These are phyloP conservation scores for Triticum turgidum DNA, from an alignment of 176 grass and related monocot species.

Conservation along the genomic window DNA sequence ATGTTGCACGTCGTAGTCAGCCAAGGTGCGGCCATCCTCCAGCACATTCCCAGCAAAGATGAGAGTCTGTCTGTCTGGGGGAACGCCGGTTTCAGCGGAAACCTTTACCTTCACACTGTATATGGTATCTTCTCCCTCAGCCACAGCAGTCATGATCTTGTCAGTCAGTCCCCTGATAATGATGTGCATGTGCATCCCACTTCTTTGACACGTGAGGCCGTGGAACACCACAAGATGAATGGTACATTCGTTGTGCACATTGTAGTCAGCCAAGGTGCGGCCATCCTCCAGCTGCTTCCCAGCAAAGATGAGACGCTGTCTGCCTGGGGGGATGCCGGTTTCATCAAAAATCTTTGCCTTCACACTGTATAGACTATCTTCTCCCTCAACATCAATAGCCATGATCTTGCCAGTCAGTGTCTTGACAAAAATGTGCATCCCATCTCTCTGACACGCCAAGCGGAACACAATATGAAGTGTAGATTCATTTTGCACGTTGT, in stretches of 20 bases:
- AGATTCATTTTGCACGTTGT: neutral
- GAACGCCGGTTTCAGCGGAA: too few relatives aligned
- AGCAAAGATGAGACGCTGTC: neutral
- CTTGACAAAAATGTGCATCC: neutral
- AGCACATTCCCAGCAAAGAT: neutral
- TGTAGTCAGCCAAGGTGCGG: neutral
- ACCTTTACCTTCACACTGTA: too few relatives aligned
- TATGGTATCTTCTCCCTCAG: neutral
- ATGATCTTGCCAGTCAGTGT: neutral
- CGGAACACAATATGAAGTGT: neutral
- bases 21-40: neutral
- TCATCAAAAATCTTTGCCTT: too few relatives aligned
- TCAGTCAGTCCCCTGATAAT: too few relatives aligned
- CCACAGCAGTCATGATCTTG: neutral
- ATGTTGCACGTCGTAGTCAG: too few relatives aligned
- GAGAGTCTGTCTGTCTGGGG: too few relatives aligned
- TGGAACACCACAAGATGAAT: neutral
- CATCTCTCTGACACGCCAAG: neutral
- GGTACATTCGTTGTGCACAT: neutral
- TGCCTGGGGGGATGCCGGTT: too few relatives aligned
- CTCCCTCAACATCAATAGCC: neutral
- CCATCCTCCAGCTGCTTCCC: neutral
- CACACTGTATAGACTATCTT: too few relatives aligned
- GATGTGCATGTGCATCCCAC: neutral
- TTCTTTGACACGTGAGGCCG: too few relatives aligned